Evolutionary conservation across 1,284 basidiomycete genomes (phyloP).

Genomic region (Thecaphora thlaspeos): DNA sequence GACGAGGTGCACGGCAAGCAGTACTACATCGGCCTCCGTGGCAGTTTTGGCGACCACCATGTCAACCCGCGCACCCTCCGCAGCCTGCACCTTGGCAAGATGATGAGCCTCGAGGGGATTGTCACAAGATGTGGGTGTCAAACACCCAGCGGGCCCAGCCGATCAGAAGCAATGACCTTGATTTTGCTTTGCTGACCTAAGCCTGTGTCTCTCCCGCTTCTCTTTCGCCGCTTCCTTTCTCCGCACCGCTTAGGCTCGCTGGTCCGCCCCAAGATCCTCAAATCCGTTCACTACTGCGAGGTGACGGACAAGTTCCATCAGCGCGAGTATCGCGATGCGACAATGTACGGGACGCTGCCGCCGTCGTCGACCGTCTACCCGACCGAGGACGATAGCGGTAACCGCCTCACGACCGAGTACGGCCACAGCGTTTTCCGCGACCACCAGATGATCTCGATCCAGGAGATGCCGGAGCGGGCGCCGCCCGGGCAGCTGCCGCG

Average conservation of each 20-base stretch:
- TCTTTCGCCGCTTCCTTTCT: neutral
- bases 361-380: slow-evolving; percentile 64
- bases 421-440: slow-evolving; percentile 90
- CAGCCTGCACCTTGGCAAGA: slow-evolving; percentile 84
- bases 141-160: too few species aligned
- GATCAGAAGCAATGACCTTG: too few species aligned
- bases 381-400: slow-evolving; percentile 85
- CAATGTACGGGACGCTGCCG: slow-evolving; percentile 73
- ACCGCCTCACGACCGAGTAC: slow-evolving; percentile 85
- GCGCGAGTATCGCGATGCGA: slow-evolving; percentile 88
- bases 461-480: slow-evolving; percentile 99
- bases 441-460: slow-evolving; percentile 95
- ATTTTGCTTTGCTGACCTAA: neutral
- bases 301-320: slow-evolving; percentile 80
- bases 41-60: slow-evolving; percentile 98
- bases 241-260: slow-evolving; percentile 67
- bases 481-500: slow-evolving; percentile 94
- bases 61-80: slow-evolving; percentile 90
- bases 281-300: slow-evolving; percentile 92
- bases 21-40: slow-evolving; percentile 82
- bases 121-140: slow-evolving; percentile 85
- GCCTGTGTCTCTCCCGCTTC: neutral
- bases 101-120: slow-evolving; percentile 97
- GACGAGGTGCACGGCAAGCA: slow-evolving; percentile 74
- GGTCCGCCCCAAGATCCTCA: slow-evolving; percentile 96